These are phyloP conservation scores for Euphorbia schlechtendalii DNA, from an alignment of 441 rosid species.

Conservation along the genomic window DNA sequence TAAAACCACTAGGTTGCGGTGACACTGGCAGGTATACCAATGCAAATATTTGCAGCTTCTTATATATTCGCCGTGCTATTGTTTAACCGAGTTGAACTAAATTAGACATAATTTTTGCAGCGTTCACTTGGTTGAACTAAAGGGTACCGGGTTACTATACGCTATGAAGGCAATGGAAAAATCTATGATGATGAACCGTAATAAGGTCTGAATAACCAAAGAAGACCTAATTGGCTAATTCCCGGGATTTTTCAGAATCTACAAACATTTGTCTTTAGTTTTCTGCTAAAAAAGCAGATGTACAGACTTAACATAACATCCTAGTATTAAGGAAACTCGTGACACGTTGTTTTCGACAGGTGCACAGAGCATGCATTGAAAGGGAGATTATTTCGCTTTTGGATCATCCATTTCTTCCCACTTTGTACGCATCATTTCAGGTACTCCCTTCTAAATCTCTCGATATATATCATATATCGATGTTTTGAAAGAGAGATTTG, in stretches of 20 bases:
- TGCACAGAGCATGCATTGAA: constrained; percentile 86
- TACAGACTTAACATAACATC: background rate
- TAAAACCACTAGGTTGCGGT: constrained; percentile 93
- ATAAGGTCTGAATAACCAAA: constrained; percentile 48
- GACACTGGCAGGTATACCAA: constrained; percentile 86
- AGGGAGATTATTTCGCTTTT: constrained; percentile 79
- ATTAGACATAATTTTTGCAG: constrained; percentile 43
- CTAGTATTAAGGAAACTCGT: background rate
- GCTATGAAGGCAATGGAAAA: constrained; percentile 99
- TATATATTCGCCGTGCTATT: background rate
- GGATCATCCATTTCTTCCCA: constrained; percentile 96
- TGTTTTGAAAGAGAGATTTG: too few species aligned
- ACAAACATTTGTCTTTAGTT: background rate
- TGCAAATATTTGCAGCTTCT: background rate
- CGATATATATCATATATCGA: background rate
- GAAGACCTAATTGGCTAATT: background rate
- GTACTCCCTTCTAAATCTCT: constrained; percentile 26
- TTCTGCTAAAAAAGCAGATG: background rate
- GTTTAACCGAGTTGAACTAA: too few species aligned
- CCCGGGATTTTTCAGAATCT: background rate
- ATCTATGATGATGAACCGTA: constrained; percentile 78
- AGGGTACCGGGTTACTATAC: constrained; percentile 60
- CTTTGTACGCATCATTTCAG: constrained; percentile 87
- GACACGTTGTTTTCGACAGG: constrained; percentile 33
- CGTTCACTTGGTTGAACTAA: constrained; percentile 89